A percentile compares a stretch with the other conserved stretches of the same genome.
Evolutionary conservation across 2,329 filamentous ascomycete species (phyloP).

Genomic region (Botryosphaeria dothidea): DNA sequence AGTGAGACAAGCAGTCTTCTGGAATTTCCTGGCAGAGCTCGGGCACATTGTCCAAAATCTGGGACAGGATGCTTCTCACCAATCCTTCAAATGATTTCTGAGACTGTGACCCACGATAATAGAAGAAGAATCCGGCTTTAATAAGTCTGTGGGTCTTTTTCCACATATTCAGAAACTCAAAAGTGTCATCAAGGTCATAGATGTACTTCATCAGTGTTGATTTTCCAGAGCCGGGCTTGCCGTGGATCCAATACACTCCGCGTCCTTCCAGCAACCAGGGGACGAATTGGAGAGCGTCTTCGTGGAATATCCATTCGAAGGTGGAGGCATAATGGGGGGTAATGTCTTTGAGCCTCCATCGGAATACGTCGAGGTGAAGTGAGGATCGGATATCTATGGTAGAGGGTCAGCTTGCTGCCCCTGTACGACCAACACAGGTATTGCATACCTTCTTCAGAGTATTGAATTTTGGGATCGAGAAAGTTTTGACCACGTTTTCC

Average conservation of each 20-base stretch:
- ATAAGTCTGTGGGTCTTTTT: slow-evolving; percentile 31
- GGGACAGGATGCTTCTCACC: slow-evolving; percentile 37
- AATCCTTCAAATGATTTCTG: slow-evolving; percentile 47
- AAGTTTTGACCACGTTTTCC: too few relatives aligned
- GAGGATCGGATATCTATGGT: too few relatives aligned
- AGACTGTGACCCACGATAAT: slow-evolving; percentile 39
- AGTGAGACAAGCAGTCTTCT: neutral
- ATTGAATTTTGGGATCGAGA: too few relatives aligned
- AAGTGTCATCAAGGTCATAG: slow-evolving; percentile 24
- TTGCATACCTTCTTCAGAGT: too few relatives aligned
- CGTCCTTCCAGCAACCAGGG: neutral
- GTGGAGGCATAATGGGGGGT: neutral
- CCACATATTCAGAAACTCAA: slow-evolving; percentile 37
- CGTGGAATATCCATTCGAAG: neutral
- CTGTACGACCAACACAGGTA: too few relatives aligned
- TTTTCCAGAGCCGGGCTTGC: slow-evolving; percentile 50
- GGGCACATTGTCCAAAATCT: slow-evolving; percentile 24
- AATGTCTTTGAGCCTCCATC: neutral
- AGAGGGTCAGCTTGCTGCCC: too few relatives aligned
- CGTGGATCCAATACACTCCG: slow-evolving; percentile 36
- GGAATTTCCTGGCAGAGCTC: neutral
- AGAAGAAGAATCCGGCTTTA: slow-evolving; percentile 45
- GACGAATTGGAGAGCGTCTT: neutral
- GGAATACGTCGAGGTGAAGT: too few relatives aligned
- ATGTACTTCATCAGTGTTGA: slow-evolving; percentile 44